Conservation (phyloP, 106 monocot species). For the Apostasia ramifera region DNA sequence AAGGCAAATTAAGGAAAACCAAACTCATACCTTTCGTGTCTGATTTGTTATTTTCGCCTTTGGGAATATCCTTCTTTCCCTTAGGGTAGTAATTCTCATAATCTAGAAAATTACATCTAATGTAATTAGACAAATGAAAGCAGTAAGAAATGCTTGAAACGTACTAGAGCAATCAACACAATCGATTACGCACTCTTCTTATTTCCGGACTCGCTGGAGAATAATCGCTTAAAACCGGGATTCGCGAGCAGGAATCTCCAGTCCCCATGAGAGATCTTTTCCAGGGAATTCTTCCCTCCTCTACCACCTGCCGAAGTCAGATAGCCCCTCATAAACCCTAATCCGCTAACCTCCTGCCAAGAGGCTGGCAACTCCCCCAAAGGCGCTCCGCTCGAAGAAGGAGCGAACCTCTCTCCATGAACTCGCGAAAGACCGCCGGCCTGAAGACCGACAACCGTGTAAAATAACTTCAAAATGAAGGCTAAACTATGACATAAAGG, state of each 20-base stretch:
- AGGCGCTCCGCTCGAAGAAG: constrained; percentile 3
- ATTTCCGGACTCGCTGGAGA: constrained; percentile 49
- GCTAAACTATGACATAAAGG: neutral
- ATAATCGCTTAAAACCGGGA: constrained; percentile 59
- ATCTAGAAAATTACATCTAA: constrained; percentile 37
- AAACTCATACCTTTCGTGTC: constrained; percentile 56
- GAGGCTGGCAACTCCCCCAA: neutral
- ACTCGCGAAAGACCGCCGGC: constrained; percentile 22
- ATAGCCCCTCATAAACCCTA: constrained; percentile 52
- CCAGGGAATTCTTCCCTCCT: constrained; percentile 14
- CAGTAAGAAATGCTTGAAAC: neutral
- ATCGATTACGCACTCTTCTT: constrained; percentile 59
- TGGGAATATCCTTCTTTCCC: constrained; percentile 69
- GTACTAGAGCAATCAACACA: neutral
- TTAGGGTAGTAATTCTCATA: constrained; percentile 85
- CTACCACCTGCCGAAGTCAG: constrained; percentile 43
- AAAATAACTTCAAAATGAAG: neutral
- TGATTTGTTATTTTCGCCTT: constrained; percentile 57
- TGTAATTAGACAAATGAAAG: constrained; percentile 1
- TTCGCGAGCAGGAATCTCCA: constrained; percentile 67
- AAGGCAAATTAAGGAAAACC: neutral
- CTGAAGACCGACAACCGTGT: neutral
- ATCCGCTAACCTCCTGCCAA: constrained; percentile 11
- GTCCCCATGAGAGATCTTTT: constrained; percentile 15
- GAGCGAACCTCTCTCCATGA: constrained; percentile 18